A percentile compares a stretch with the other conserved stretches of the same genome.
Conservation (phyloP, 257 asterid genomes). For the Nicotiana knightiana region DNA sequence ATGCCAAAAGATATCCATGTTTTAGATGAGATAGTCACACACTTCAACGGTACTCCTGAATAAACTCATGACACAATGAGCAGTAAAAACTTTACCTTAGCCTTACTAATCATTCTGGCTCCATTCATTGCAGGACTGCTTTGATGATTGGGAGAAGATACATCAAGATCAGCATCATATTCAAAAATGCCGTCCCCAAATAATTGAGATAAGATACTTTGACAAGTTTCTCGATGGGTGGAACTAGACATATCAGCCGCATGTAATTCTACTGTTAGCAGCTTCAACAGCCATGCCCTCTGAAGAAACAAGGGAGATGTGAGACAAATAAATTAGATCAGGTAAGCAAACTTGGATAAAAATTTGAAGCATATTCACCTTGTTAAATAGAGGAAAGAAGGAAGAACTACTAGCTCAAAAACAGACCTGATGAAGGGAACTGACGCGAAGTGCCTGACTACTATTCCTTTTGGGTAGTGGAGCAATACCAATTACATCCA, state of each 20-base stretch:
- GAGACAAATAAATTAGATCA: constrained; percentile 1
- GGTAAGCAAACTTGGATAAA: not conserved
- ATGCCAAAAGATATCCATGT: too few species aligned
- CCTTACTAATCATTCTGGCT: constrained; percentile 47
- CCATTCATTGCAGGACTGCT: constrained; percentile 31
- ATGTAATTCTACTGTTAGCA: constrained; percentile 80
- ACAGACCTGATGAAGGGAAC: constrained; percentile 92
- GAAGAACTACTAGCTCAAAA: constrained; percentile 6
- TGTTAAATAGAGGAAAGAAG: not conserved
- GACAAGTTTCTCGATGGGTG: constrained; percentile 75
- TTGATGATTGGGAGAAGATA: constrained; percentile 27
- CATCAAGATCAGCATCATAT: constrained; percentile 32
- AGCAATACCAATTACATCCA: constrained; percentile 65
- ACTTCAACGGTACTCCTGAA: not conserved
- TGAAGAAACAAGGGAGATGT: constrained; percentile 26
- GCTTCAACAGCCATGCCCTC: constrained; percentile 98
- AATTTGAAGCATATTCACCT: not conserved
- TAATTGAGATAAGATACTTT: constrained; percentile 60
- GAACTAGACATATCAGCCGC: constrained; percentile 60
- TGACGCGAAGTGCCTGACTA: constrained; percentile 73
- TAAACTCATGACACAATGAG: not conserved
- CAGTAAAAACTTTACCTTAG: constrained; percentile 45
- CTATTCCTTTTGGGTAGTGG: constrained; percentile 71
- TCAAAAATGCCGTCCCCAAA: constrained; percentile 53
- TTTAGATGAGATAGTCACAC: too few species aligned